A percentile compares a stretch with the other conserved stretches of the same genome.
These are phyloP conservation scores for Fusarium sp. DNA, from an alignment of 2,329 filamentous ascomycete genomes.

Conservation along the genomic window DNA sequence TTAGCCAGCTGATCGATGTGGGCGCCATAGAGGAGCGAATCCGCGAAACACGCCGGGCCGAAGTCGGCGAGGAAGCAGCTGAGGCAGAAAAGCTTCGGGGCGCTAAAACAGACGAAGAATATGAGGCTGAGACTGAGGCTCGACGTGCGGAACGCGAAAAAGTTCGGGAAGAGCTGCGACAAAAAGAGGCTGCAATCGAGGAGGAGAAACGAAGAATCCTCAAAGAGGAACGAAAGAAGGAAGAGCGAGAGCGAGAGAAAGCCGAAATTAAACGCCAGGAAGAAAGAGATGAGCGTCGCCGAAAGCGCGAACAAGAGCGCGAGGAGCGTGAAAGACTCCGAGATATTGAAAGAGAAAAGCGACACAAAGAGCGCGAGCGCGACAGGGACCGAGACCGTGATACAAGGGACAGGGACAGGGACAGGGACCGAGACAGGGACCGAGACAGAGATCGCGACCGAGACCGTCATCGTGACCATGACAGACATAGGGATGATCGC, in stretches of 20 bases:
- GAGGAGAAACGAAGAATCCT: slow-evolving; percentile 68
- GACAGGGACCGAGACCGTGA: slow-evolving; percentile 36
- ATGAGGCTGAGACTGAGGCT: slow-evolving; percentile 70
- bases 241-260: slow-evolving; percentile 58
- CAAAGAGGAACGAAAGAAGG: slow-evolving; percentile 62
- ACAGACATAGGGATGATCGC: slow-evolving; percentile 45
- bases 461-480: slow-evolving; percentile 39
- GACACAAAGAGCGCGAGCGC: slow-evolving; percentile 50
- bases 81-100: slow-evolving; percentile 70
- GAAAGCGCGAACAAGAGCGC: slow-evolving; percentile 61
- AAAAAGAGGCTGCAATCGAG: slow-evolving; percentile 66
- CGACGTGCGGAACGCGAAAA: slow-evolving; percentile 68
- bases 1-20: slow-evolving; percentile 73
- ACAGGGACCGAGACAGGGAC: slow-evolving; percentile 42
- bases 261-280: slow-evolving; percentile 59
- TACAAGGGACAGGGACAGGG: slow-evolving; percentile 44
- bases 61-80: slow-evolving; percentile 75
- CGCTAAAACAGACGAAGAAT: slow-evolving; percentile 77
- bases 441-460: slow-evolving; percentile 43
- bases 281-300: slow-evolving; percentile 58
- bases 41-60: slow-evolving; percentile 70
- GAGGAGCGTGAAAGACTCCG: slow-evolving; percentile 62
- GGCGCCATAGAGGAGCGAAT: slow-evolving; percentile 73
- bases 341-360: slow-evolving; percentile 51
- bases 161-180: slow-evolving; percentile 66